Evolutionary conservation across 2,329 filamentous ascomycete genomes (phyloP), one percentile per base, ranked within the genome.

Genomic region (Aspergillus sojae): DNA sequence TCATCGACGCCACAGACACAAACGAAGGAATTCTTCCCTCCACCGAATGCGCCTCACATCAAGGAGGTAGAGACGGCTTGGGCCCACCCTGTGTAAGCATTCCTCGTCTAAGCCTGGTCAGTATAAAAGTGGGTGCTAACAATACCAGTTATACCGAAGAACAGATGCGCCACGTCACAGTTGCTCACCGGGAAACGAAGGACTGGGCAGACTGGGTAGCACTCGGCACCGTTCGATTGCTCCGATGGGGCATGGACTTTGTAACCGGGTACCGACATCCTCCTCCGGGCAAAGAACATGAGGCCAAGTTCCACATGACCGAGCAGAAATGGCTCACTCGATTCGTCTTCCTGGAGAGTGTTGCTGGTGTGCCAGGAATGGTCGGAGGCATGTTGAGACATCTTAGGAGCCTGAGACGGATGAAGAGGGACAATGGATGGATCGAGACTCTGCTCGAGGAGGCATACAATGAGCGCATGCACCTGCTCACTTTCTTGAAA

Each of bases 301-400:
- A 34, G 0, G 86, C 83, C 80, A 89, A 75, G 72, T 96, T 86
- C 72, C 76, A 77, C 39, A 92, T 92, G 83, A 95, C 88, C 0
- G 94, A 96, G 76, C 83, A 89, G 5, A 95, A 98, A 80, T 99
- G 95, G 90, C 84, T 97, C 71, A 87, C 91, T 56, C 87, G 94
- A 7, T 94, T 97, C 74, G 86, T 99, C 70, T 99, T 99, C 78
- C 85, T 99, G 39, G 95, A 99, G 78, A 94, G 90, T 56, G 92
- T 99, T 45, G 95, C 95, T 14, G 95, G 93, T 39, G 95, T 98
- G 0, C 95, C 95, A 0, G 95, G 95, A 9, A 98, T 98, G 93
- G 94, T 98, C 0, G 95, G 91, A 0, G 95, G 93, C 26, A 97
- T 97, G 91, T 83, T 98, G 19, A 85, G 95, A 39, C 95, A 99